Base-by-base conservation (phyloP, 2,329 filamentous ascomycete species). In the Aspergillus fumigatus region DNA sequence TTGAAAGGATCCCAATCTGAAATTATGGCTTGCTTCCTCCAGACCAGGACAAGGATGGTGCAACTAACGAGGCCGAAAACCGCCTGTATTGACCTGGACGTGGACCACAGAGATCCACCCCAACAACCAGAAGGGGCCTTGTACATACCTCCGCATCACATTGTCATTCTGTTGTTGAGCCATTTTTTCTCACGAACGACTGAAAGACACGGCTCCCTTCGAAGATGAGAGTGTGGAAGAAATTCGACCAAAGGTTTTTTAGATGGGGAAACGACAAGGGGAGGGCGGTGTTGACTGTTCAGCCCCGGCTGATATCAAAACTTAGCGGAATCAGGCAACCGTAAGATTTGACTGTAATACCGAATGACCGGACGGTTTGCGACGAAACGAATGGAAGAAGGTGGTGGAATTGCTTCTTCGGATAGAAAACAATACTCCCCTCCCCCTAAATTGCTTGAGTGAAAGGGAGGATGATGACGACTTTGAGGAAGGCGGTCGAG, bases 121-220 rank as follows among this genome's bases (percentile, higher is more conserved):
- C 26, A 25, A 17, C 35, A 48, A 25, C 43, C 32, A 35, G 23
- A 25, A 25, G 32, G 48, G 38, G 56, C 52, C 52, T 52, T 51
- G 58, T 58, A 68, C 81, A 65, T 84, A 88, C 86, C 86, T 87
- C 79, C 73, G 72, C 70, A 75, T 75, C 55, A 76, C 74, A 73
- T 76, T 75, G 55, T 75, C 71, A 53, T 66, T 65, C 56, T 71
- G 69, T 62, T 73, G 70, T 65, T 74, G 74, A 55, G 72, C 70
- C 73, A 77, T 74, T 57, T 21, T 47, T 47, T 55, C 66, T 54
- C 52, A 60, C 59, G 40, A 59, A 53, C 26, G 52, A 40, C 38
- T 47, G 23, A 45, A 25, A 32, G 41, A 50, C 47, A 27, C 53
- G 21, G 51, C 25, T 45, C 45, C 50, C 52, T 54, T 51, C 26